Base-by-base conservation (phyloP, 805 yeast species). In the Ogataea trehaloabstinens region DNA sequence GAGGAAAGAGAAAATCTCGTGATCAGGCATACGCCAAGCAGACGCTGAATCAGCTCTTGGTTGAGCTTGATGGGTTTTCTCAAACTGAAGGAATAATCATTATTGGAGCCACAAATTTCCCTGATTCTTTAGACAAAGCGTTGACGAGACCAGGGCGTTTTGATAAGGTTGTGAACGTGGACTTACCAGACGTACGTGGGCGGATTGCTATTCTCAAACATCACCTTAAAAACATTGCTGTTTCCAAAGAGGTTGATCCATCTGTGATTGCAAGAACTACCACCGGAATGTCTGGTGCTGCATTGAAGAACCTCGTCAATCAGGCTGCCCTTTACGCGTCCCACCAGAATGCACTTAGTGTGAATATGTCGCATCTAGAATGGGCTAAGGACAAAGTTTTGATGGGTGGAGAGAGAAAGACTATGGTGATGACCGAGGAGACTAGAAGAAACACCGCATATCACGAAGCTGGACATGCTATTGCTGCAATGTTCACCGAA, bases 391-490 rank as follows among this genome's bases (percentile, higher is more conserved):
- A 93, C 66, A 93, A 93, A 67, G 93, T 95, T 40, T 70, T 95
- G 58, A 81, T 93, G 85, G 99, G 99, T 38, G 98, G 98, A 25
- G 99, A 95, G 53, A 85, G 95, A 63, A 87, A 86, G 67, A 86
- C 96, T 19, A 91, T 91, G 98, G 97, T 93, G 28, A 77, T 93
- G 70, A 90, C 99, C 20, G 97, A 93, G 61, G 96, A 91, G 45
- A 78, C 95, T 0, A 78, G 97, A 63, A 80, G 77, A 53, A 89
- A 91, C 49, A 93, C 99, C 13, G 99, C 99, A 2, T 93, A 82
- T 63, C 99, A 93, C 66, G 99, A 93, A 68, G 99, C 99, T 15
- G 99, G 99, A 4, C 99, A 93, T 67, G 99, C 99, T 4, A 87
- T 93, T 41, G 89, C 91, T 85, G 98, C 99, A 8, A 75, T 93